Evolutionary conservation across 225 moss, liverwort and hornwort genomes (phyloP), one percentile per base, ranked within the genome.

Genomic region (Polytrichum commune): DNA sequence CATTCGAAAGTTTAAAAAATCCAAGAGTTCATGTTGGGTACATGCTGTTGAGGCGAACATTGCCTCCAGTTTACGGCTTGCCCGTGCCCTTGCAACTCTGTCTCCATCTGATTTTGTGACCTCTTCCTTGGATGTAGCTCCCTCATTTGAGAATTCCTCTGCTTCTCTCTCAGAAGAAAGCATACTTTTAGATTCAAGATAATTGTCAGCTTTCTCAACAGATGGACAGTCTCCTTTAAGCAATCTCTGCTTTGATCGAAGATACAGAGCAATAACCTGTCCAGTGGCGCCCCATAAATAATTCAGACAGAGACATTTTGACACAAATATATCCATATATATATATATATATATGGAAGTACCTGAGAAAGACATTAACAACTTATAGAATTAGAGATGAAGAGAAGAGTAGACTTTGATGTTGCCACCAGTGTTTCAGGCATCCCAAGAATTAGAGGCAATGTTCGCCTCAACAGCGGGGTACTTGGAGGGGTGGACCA

Each of bases 41-140:
- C 95, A 86, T 79, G 84, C 79, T 69, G 66, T 80, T 74, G 76
- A 79, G 57, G 92, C 82, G 65, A 87, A 80, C 4, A 69, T 75
- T 71, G 87, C 81, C 80, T 95, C 97, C 65, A 73, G 69, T 19
- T 54, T 73, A 54, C 97, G 97, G 75, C 92, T 90, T 61, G 88
- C 95, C 77, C 91, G 87, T 72, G 97, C 97, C 69, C 85, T 78
- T 8, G 86, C 85, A 76, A 98, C 94, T 78, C 94, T 85, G 71
- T 97, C 96, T 73, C 73, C 70, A 55, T 53, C 79, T 29, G 57
- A 63, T 57, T 73, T 74, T 53, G 86, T 68, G 55, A 24, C 60
- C 25, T 80, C 80, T 63, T 46, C 46, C 46, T 13, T 46, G 46
- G 4, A 13, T 46, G 1, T 46, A 4, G 13, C 46, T 46, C 46